Evolutionary conservation across 345 rosid species (phyloP), one percentile per base, ranked within the genome.

Genomic region (Aquilaria sinensis): DNA sequence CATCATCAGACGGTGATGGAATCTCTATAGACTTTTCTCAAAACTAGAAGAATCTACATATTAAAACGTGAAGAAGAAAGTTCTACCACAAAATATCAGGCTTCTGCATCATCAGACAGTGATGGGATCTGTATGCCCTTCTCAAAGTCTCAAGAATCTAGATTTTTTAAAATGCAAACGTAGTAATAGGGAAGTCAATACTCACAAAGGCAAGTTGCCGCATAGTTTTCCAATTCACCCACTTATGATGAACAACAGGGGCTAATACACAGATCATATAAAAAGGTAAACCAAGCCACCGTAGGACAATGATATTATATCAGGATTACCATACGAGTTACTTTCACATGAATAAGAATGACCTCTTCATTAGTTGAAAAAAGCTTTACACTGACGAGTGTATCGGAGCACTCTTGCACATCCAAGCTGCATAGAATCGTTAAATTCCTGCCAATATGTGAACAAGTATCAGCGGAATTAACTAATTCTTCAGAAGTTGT

Each of bases 131-230:
- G 13, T 31, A 16, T 58, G 57, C 64, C 68, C 71, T 56, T 57
- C 59, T 63, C 78, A 60, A 58, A 53, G 6, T 29, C 52, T 45
- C 55, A 66, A 75, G 75, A 56, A 71, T 66, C 63, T 51, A 13
- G 31, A 9, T 12, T 30, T 56, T 34, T 54, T 13, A 47, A 47
- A 70, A 46, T 3, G 11, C 12, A 47, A 58, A 49, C 5, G 34
- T 13, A 15, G 12, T 15, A 16, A 29, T 33, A 34, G 51, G 37
- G 49, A 30, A 46, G 46, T 62, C 12, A 63, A 33, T 58, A 45
- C 32, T 13, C 58, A 50, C 61, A 58, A 46, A 0, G 64, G 32
- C 68, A 47, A 51, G 64, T 58, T n/a, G 58, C 67, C 55, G 10
- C 59, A 9, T 10, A 15, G 11, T 14, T 8, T 53, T 54, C 34